phyloP scores from a whole-genome alignment of 371 early-diverging fungal genomes.

The Lichtheimia ornata region DNA sequence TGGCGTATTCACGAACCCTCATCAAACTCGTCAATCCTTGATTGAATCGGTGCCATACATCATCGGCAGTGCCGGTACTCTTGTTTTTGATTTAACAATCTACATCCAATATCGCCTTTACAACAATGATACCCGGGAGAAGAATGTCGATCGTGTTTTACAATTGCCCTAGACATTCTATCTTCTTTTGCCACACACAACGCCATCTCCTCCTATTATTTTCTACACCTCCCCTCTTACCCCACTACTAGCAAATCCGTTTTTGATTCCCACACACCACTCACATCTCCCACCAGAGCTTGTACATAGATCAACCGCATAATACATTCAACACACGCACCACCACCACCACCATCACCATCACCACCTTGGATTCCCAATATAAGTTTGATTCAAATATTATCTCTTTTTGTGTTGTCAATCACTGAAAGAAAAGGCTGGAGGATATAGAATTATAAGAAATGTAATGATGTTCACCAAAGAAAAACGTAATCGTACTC shows the following conservation, averaged over 20 bases:
- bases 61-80: slow-evolving; percentile 67
- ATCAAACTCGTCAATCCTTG: slow-evolving; percentile 43
- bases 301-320: no score
- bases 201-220: not conserved
- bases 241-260: not conserved
- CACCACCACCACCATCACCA: no score
- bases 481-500: no score
- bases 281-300: not conserved
- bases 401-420: no score
- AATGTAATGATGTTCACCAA: no score
- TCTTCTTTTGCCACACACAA: not conserved
- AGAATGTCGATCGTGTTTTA: slow-evolving; percentile 2
- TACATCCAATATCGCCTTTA: slow-evolving; percentile 54
- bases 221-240: not conserved
- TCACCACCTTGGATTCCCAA: no score
- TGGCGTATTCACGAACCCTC: slow-evolving; percentile 61
- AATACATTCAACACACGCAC: no score
- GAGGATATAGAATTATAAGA: no score
- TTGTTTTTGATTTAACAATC: slow-evolving; percentile 65
- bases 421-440: no score
- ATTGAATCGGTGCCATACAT: slow-evolving; percentile 67
- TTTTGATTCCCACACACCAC: not conserved
- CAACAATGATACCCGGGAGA: slow-evolving; percentile 14
- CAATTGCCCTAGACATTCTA: not conserved
- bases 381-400: no score